Evolutionary conservation across 257 asterid species (phyloP), one percentile per base, ranked within the genome.

Genomic region (Gentiana macrophylla): DNA sequence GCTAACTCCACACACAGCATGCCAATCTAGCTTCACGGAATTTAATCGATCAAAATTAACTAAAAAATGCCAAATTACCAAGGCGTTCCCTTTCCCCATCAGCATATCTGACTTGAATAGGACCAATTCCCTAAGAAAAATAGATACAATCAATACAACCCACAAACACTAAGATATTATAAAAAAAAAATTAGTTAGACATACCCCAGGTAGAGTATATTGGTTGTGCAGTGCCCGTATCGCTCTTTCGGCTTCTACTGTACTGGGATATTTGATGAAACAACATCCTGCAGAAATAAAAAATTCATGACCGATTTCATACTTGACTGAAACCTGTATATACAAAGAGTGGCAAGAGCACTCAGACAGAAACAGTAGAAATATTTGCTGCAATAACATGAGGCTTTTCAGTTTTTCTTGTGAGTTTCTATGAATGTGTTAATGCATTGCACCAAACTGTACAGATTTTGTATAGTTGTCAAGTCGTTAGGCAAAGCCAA

Each of bases 51-150:
- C 24, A 24, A 24, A 24, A 24, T 24, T 24, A 24, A 24, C 24
- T 24, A 24, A 24, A 24, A 24, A 24, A 24, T 24, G 24, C 1
- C 24, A 53, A 64, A 52, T 59, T 83, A 90, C 98, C 98, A 72
- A 90, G 89, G 46, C 98, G 94, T 77, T 86, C 96, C 49, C 98
- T 86, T 80, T 90, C 98, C 64, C 98, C 96, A 72, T 90, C 98
- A 0, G 98, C 98, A 76, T 86, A 90, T 81, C 98, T 79, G 69
- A 90, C 98, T 81, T 90, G 98, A 68, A 90, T 76, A 52, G 98
- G 98, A 71, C 92, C 95, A 56, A 67, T 65, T 63, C 94, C 98
- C 97, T 89, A 82, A 52, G 67, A 63, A 65, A 70, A 11, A 52
- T 65, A 52, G 10, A 36, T 68, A 67, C 60, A 50, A 56, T 77